These are phyloP conservation scores for Cercophora scortea DNA, from an alignment of 495 filamentous ascomycete species.

Conservation along the genomic window DNA sequence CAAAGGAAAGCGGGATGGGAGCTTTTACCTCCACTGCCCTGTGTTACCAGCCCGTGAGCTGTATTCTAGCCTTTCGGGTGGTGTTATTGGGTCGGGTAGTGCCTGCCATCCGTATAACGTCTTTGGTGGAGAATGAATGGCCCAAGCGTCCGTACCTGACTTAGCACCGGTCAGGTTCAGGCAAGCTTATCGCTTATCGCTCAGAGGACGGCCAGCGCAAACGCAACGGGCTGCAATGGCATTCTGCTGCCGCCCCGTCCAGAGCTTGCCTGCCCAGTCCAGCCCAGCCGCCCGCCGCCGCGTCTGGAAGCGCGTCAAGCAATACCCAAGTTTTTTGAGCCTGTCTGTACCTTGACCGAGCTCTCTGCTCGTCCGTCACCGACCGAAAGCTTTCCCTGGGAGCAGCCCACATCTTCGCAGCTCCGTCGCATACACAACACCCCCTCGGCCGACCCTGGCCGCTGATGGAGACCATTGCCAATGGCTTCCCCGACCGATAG, in stretches of 20 bases:
- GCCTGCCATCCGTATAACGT: too few species aligned
- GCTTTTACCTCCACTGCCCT: background rate
- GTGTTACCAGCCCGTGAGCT: background rate
- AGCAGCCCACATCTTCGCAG: conserved; percentile 2
- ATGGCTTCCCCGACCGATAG: conserved; percentile 55
- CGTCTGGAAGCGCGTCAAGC: conserved; percentile 14
- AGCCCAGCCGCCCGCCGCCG: conserved; percentile 11
- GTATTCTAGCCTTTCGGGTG: too few species aligned
- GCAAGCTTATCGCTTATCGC: conserved; percentile 7
- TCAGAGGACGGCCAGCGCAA: too few species aligned
- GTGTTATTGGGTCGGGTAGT: too few species aligned
- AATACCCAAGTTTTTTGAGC: background rate
- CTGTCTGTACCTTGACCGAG: too few species aligned
- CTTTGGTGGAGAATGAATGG: background rate
- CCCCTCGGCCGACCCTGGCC: conserved; percentile 2
- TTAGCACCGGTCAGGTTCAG: too few species aligned
- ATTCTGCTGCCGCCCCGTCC: background rate
- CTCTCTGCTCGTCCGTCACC: too few species aligned
- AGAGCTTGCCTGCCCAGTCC: background rate
- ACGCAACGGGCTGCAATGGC: background rate
- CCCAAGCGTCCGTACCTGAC: background rate
- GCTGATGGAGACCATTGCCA: conserved; percentile 41
- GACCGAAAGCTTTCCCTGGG: too few species aligned
- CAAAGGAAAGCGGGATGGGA: background rate
- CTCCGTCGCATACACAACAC: conserved; percentile 5